These are phyloP conservation scores for Nannochloropsis salina DNA, from an alignment of 108 stramenopile genomes.

Conservation along the genomic window DNA sequence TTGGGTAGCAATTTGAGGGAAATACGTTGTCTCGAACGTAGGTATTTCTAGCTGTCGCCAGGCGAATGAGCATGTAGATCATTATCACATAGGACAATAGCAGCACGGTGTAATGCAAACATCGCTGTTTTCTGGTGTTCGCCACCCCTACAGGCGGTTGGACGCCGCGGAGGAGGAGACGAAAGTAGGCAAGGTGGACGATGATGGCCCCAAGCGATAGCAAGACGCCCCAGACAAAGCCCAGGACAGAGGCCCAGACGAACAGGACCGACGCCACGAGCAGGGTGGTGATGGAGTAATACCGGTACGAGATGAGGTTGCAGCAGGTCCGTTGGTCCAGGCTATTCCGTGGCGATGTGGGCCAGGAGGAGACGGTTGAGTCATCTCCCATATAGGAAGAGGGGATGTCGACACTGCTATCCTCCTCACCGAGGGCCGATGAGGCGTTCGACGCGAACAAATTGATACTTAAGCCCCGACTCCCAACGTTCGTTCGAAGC, in stretches of 20 bases:
- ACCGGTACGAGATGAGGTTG: constrained; percentile 1
- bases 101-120: neutral
- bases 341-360: neutral
- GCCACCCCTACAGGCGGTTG: neutral
- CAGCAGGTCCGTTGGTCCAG: neutral
- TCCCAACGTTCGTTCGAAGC: neutral
- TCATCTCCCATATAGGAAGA: neutral
- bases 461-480: neutral
- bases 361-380: neutral
- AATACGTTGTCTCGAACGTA: neutral
- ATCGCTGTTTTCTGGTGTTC: neutral
- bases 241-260: neutral
- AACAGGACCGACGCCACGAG: neutral
- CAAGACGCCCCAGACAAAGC: constrained; percentile 2
- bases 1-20: neutral
- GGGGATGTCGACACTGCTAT: constrained; percentile 2
- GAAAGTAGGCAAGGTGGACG: neutral
- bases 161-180: neutral
- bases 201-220: neutral
- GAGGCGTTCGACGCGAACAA: constrained; percentile 16
- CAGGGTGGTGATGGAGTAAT: neutral
- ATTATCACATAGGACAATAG: neutral
- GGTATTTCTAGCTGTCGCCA: neutral
- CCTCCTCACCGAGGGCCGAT: neutral
- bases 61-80: neutral